Percentiles rank a stretch among this genome's conserved stretches.
phyloP scores from a whole-genome alignment of 768 basidiomycete species.

The Suillus fuscotomentosus region DNA sequence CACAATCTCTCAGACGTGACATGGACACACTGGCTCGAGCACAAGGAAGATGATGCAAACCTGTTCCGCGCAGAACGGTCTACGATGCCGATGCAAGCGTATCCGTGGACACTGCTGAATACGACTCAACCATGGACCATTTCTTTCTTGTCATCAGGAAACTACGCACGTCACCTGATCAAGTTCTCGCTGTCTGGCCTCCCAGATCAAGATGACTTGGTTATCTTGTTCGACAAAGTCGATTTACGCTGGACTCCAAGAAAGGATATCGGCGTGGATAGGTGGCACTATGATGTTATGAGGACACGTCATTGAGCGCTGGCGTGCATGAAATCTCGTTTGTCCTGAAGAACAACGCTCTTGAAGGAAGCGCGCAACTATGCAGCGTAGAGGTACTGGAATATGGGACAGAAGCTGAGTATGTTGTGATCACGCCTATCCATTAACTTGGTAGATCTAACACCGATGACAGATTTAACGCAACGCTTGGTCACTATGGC shows the following conservation, averaged over 20 bases:
- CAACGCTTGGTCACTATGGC: conserved; percentile 56
- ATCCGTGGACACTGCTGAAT: conserved; percentile 76
- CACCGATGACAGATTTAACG: conserved; percentile 50
- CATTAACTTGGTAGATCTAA: conserved; percentile 1
- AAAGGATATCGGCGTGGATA: conserved; percentile 57
- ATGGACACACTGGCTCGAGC: conserved; percentile 73
- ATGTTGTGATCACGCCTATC: conserved; percentile 16
- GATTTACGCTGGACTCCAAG: conserved; percentile 56
- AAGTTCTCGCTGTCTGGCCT: conserved; percentile 75
- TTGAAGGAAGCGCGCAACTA: conserved; percentile 63
- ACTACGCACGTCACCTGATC: conserved; percentile 57
- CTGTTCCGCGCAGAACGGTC: conserved; percentile 57
- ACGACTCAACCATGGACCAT: conserved; percentile 56
- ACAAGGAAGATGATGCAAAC: conserved; percentile 17
- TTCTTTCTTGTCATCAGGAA: conserved; percentile 62
- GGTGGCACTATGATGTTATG: conserved; percentile 74
- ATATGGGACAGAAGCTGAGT: conserved; percentile 66
- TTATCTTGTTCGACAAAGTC: conserved; percentile 57
- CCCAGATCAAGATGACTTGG: conserved; percentile 50
- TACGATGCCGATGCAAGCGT: conserved; percentile 71
- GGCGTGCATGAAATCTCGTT: conserved; percentile 65
- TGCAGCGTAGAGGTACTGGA: conserved; percentile 76
- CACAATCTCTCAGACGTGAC: conserved; percentile 44
- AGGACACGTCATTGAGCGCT: conserved; percentile 35
- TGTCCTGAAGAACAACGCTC: conserved; percentile 43